Base-by-base conservation (phyloP, 2,329 filamentous ascomycete species). In the Diaporthe sp. region DNA sequence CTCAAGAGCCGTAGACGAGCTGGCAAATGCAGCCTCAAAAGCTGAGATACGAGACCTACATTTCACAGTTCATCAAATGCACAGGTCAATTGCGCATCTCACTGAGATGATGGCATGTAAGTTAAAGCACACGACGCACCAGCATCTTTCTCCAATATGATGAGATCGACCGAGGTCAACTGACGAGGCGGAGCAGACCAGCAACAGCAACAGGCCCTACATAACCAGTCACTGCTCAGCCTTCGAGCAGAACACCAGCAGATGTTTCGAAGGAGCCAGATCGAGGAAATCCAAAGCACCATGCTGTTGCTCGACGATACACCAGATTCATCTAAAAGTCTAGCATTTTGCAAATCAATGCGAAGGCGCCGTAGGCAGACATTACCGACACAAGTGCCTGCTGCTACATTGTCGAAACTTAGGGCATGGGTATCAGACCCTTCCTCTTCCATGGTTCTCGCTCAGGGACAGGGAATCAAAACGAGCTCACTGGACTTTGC, bases 1-100 rank as follows among this genome's bases (percentile, higher is more conserved):
- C 9, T 77, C 75, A 34, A 71, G 71, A 46, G 34, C n/a, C 10
- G 73, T 79, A 17, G 74, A 78, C 31, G 68, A 77, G 25, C 42
- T 76, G 7, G 77, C 79, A 7, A 72, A 53, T 5, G 72, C 77
- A 3, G 77, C 77, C 0, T 46, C 59, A 13, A 74, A 78, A 39
- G 78, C 79, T 6, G 79, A 79, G 58, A 74, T 77, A 2, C 62
- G 79, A 51, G 78, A 76, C 49, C 49, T 76, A 9, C 77, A 79
- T 49, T 37, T 74, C 31, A 71, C 28, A 28, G 53, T 71, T 0
- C 34, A 71, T 28, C 68, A 71, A 7, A 55, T 71, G 68, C 22
- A 42, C 12, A 44, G 4, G 22, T 62, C 58, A 12, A 62, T 62
- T 2, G 34, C 58, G 22, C 58, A 62, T 1, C 58, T 62, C 1